Percentiles rank a stretch among this genome's conserved stretches.
phyloP scores from a whole-genome alignment of 257 asterid genomes.

The Jasminum sambac region DNA sequence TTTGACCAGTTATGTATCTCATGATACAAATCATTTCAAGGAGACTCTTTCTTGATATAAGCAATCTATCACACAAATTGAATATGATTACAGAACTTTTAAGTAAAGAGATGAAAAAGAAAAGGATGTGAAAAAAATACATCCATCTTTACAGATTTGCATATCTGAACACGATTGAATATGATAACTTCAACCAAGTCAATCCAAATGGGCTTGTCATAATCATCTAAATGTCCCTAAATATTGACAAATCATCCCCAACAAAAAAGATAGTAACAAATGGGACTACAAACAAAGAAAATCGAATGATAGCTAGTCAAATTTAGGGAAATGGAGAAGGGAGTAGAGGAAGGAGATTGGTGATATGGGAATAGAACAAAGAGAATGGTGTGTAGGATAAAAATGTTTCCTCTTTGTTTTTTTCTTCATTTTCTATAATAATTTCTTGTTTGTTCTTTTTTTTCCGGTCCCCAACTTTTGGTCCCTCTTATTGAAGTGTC shows the following conservation, averaged over 20 bases:
- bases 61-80: slow-evolving; percentile 49
- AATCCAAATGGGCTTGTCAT: slow-evolving; percentile 29
- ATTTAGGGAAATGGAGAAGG: slow-evolving; percentile 30
- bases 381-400: slow-evolving; percentile 14
- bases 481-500: slow-evolving; percentile 59
- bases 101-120: slow-evolving; percentile 43
- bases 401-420: slow-evolving; percentile 23
- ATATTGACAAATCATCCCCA: slow-evolving; percentile 36
- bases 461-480: slow-evolving; percentile 42
- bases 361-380: slow-evolving; percentile 12
- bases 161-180: slow-evolving; percentile 47
- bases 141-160: slow-evolving; percentile 58
- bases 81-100: slow-evolving; percentile 26
- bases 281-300: not conserved
- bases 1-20: no score
- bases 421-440: slow-evolving; percentile 24
- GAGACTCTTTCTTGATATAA: slow-evolving; percentile 35
- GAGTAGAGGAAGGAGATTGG: slow-evolving; percentile 11
- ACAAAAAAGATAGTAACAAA: slow-evolving; percentile 6
- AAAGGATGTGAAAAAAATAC: slow-evolving; percentile 50
- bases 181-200: slow-evolving; percentile 27
- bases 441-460: slow-evolving; percentile 21
- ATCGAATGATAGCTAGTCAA: slow-evolving; percentile 20
- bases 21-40: no score
- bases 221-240: slow-evolving; percentile 29